Evolutionary conservation across 2,329 filamentous ascomycete genomes (phyloP).

Genomic region (Colletotrichum phormii): DNA sequence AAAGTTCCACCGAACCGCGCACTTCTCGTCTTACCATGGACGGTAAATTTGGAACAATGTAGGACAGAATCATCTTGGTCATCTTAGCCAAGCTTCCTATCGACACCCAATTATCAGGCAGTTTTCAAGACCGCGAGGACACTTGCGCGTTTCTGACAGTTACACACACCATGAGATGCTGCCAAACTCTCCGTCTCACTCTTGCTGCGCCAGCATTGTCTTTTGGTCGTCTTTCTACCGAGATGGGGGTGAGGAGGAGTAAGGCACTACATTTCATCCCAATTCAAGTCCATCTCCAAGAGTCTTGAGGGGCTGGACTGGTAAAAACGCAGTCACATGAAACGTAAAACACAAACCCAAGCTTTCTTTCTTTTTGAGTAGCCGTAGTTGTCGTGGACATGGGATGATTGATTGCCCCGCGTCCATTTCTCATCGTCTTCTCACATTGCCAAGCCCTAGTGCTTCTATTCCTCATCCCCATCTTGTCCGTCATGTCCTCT

Average conservation of each 20-base stretch:
- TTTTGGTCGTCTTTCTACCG: not conserved
- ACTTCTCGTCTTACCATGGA: not conserved
- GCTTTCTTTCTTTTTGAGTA: not conserved
- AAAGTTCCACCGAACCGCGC: not conserved
- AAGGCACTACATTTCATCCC: not conserved
- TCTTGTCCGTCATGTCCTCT: not conserved
- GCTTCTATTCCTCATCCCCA: not conserved
- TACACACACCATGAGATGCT: not conserved
- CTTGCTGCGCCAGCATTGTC: not conserved
- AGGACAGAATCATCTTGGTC: not conserved
- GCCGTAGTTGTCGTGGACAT: not conserved
- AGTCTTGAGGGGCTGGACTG: not conserved
- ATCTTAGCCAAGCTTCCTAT: not conserved
- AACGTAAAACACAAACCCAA: not conserved
- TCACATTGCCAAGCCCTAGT: not conserved
- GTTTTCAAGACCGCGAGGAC: conserved; percentile 11
- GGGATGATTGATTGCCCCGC: conserved; percentile 14
- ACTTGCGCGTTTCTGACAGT: conserved; percentile 20
- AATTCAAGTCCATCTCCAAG: not conserved
- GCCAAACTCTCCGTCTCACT: not conserved
- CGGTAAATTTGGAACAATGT: not conserved
- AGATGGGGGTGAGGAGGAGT: not conserved
- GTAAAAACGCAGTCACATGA: not conserved
- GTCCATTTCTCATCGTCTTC: not conserved
- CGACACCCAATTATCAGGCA: not conserved